Base-by-base conservation (phyloP, 2,329 filamentous ascomycete genomes). In the Colletotrichum sp. region DNA sequence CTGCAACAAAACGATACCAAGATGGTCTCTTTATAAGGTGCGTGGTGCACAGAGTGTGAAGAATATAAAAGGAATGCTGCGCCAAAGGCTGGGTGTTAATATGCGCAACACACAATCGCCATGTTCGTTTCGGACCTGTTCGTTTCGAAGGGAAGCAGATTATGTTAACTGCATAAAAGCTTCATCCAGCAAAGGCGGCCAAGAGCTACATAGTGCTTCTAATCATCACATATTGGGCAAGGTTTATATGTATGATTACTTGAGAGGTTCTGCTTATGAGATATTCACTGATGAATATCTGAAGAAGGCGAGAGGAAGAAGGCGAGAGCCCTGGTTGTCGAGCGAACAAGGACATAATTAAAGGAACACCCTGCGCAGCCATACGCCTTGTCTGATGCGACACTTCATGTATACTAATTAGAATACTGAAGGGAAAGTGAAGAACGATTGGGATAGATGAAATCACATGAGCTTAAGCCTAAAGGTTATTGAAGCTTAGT, bases 91-190 rank as follows among this genome's bases (percentile, higher is more conserved):
- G 8, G 2, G 12, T 52, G 4, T 13, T 52, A 13, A 3, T 4
- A 21, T 8, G n/a, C 43, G n/a, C 43, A 2, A 21, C 6, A 21
- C 5, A 1, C n/a, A 21, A 8, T 52, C n/a, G 3, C 43, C n/a
- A 13, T 52, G 38, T 7, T 48, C 18, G 9, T 48, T 43, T 6
- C 38, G 38, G 1, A 36, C 0, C 34, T 48, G 38, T 12, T 43
- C 0, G 18, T n/a, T 48, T n/a, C 3, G 3, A 48, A n/a, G 18
- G 38, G 6, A n/a, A 21, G 1, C 9, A 48, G 9, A n/a, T 48
- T 1, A 21, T 0, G 38, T 2, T 2, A 7, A n/a, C 9, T 7
- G 12, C 8, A 3, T 2, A 2, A n/a, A 1, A 48, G 38, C 3
- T n/a, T 6, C 38, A 2, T 2, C 38, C 38, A n/a, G 38, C 38